Percentiles rank a stretch among this genome's conserved stretches.
Evolutionary conservation across 306 rosid species (phyloP).

Genomic region (Mucuna pruriens): DNA sequence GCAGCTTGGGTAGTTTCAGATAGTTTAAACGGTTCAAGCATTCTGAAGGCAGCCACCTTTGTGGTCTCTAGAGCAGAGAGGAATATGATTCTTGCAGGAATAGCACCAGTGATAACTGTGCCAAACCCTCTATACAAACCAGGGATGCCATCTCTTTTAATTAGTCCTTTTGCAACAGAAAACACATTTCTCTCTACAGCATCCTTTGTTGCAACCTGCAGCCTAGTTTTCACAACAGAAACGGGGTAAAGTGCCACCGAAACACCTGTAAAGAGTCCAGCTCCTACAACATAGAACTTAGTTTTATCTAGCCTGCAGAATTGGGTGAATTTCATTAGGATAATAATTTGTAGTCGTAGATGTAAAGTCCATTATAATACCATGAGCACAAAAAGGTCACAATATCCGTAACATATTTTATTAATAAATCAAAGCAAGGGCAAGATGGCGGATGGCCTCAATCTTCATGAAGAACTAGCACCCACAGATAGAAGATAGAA

Average conservation of each 20-base stretch:
- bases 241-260: constrained; percentile 92
- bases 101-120: constrained; percentile 84
- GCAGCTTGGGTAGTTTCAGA: constrained; percentile 91
- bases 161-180: constrained; percentile 76
- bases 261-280: constrained; percentile 92
- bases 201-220: constrained; percentile 85
- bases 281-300: constrained; percentile 89
- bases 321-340: constrained; percentile 40
- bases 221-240: constrained; percentile 90
- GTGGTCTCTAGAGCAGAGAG: constrained; percentile 81
- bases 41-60: constrained; percentile 69
- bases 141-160: constrained; percentile 81
- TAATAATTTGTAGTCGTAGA: constrained; percentile 16
- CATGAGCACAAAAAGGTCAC: constrained; percentile 8
- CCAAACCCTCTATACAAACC: constrained; percentile 95
- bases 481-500: neutral
- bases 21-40: constrained; percentile 71
- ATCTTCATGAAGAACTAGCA: constrained; percentile 3
- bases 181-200: constrained; percentile 72
- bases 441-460: neutral
- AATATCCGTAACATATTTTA: neutral
- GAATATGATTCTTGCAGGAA: constrained; percentile 87
- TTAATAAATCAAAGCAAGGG: neutral
- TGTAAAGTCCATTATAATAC: constrained; percentile 7
- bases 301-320: constrained; percentile 92